Conservation (phyloP, 805 yeast genomes). For the Candida corydali region DNA sequence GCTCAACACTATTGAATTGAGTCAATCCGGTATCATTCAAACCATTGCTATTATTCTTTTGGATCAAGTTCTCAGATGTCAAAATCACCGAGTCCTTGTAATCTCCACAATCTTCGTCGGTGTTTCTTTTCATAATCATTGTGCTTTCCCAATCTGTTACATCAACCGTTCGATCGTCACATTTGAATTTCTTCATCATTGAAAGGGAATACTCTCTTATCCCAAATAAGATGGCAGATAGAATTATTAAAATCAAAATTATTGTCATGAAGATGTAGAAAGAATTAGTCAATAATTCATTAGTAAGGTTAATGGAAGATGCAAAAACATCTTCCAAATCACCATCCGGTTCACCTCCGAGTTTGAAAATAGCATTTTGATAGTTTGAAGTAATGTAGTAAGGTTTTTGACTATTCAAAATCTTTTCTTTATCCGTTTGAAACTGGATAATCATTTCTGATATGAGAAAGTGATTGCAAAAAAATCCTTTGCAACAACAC, state of each 20-base stretch:
- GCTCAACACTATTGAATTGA: slow-evolving; percentile 3
- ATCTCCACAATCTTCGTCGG: neutral
- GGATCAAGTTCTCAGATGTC: too few relatives aligned
- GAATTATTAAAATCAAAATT: slow-evolving; percentile 16
- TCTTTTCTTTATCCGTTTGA: neutral
- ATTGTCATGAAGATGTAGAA: slow-evolving; percentile 22
- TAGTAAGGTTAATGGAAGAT: too few relatives aligned
- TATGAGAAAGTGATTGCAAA: neutral
- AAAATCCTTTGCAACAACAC: too few relatives aligned
- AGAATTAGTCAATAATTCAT: slow-evolving; percentile 19
- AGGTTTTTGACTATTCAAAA: neutral
- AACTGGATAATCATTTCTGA: neutral
- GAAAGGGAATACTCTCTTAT: slow-evolving; percentile 20
- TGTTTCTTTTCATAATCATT: slow-evolving; percentile 3
- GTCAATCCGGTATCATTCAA: slow-evolving; percentile 3
- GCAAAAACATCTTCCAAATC: neutral
- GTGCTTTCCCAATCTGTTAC: slow-evolving; percentile 9
- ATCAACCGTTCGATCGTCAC: slow-evolving; percentile 6
- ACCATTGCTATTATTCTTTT: neutral
- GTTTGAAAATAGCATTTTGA: neutral
- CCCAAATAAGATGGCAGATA: slow-evolving; percentile 20
- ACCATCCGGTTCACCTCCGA: neutral
- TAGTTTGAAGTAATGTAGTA: neutral
- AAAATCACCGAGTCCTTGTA: too few relatives aligned
- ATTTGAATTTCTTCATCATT: slow-evolving; percentile 7